Conservation (phyloP, 2,329 filamentous ascomycete genomes). For the Verticillium albo-atrum region DNA sequence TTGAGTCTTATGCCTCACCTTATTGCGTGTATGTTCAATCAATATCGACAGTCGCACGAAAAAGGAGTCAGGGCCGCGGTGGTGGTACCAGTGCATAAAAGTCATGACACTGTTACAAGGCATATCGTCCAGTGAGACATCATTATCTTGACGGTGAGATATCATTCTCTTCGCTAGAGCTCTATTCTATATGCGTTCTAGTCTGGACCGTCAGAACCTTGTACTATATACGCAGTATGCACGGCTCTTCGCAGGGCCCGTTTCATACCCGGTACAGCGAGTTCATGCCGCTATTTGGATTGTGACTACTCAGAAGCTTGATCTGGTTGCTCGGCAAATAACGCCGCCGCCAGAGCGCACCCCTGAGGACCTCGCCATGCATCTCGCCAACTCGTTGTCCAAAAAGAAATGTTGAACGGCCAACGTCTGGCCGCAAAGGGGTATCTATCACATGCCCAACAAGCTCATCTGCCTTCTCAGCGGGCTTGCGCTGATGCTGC, state of each 20-base stretch:
- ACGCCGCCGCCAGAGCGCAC: neutral
- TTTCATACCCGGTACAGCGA: neutral
- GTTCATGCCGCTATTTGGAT: neutral
- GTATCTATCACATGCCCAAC: conserved; percentile 48
- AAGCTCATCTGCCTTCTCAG: conserved; percentile 70
- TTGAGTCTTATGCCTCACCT: no score
- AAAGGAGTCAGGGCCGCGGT: no score
- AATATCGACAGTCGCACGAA: no score
- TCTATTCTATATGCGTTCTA: neutral
- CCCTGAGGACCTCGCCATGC: neutral
- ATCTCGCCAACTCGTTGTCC: neutral
- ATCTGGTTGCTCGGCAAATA: neutral
- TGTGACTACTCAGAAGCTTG: neutral
- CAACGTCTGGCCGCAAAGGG: neutral
- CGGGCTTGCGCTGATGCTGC: conserved; percentile 62
- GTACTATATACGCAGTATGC: neutral
- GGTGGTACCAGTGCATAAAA: no score
- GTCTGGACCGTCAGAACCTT: neutral
- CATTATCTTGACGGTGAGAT: no score
- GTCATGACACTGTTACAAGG: no score
- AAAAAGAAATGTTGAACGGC: neutral
- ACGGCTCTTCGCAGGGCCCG: neutral
- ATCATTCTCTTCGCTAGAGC: neutral
- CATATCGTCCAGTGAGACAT: no score
- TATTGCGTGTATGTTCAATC: no score